phyloP scores from a whole-genome alignment of 2,329 filamentous ascomycete genomes.

The Alternaria sp. region DNA sequence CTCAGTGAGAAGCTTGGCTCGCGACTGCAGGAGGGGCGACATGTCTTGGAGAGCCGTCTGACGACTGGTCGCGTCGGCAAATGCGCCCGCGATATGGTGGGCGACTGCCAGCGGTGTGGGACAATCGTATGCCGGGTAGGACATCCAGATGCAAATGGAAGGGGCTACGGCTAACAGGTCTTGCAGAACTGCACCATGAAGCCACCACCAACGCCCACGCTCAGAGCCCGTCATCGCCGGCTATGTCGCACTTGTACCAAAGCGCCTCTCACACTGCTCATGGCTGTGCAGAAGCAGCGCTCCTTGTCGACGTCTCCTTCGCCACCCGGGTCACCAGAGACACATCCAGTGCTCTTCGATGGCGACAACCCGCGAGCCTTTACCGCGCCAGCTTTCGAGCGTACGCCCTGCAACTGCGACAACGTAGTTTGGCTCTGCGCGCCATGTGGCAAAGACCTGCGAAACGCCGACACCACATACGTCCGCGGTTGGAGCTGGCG shows the following conservation, averaged over 20 bases:
- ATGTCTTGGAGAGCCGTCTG: constrained; percentile 37
- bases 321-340: constrained; percentile 30
- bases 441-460: constrained; percentile 77
- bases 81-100: constrained; percentile 88
- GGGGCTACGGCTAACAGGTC: constrained; percentile 19
- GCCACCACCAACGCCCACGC: constrained; percentile 69
- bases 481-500: constrained; percentile 85
- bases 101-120: constrained; percentile 78
- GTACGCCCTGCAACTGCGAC: constrained; percentile 64
- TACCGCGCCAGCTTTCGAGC: constrained; percentile 58
- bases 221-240: constrained; percentile 79
- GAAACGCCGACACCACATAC: constrained; percentile 65
- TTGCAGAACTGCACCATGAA: constrained; percentile 87
- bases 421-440: constrained; percentile 83
- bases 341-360: constrained; percentile 25
- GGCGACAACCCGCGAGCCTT: constrained; percentile 37
- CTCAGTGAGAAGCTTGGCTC: constrained; percentile 61
- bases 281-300: constrained; percentile 29
- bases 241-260: constrained; percentile 78
- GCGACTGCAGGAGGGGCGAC: constrained; percentile 34
- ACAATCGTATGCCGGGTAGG: constrained; percentile 81
- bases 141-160: constrained; percentile 5
- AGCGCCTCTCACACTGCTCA: constrained; percentile 68
- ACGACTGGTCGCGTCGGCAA: constrained; percentile 73
- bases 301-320: constrained; percentile 28